Conservation (phyloP, 768 basidiomycete genomes). For the Agaricus sinodeliciosus region DNA sequence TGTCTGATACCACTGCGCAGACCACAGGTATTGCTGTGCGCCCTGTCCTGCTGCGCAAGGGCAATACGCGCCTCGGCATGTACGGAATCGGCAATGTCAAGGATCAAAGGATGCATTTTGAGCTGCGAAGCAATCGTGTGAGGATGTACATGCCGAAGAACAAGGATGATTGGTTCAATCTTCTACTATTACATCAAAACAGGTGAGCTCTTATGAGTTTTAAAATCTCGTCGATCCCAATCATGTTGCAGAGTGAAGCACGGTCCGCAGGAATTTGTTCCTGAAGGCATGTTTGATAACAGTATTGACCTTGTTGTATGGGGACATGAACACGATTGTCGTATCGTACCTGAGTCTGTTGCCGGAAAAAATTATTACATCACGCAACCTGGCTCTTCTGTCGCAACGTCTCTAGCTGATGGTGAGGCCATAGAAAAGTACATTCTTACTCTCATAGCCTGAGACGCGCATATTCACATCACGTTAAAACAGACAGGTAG, state of each 20-base stretch:
- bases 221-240: not conserved
- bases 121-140: slow-evolving; percentile 88
- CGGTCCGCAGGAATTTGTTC: slow-evolving; percentile 90
- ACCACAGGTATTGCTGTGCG: slow-evolving; percentile 77
- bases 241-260: slow-evolving; percentile 68
- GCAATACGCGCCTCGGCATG: slow-evolving; percentile 78
- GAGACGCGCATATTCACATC: not conserved
- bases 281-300: slow-evolving; percentile 97
- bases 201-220: slow-evolving; percentile 43
- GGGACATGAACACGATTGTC: slow-evolving; percentile 99
- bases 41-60: slow-evolving; percentile 89
- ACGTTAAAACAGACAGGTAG: slow-evolving; percentile 66
- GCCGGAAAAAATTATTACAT: slow-evolving; percentile 90
- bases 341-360: slow-evolving; percentile 85
- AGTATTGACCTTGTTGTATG: slow-evolving; percentile 90
- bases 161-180: slow-evolving; percentile 92
- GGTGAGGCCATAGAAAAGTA: slow-evolving; percentile 93
- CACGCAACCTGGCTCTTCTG: slow-evolving; percentile 89
- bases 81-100: slow-evolving; percentile 97
- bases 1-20: slow-evolving; percentile 59
- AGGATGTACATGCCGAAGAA: slow-evolving; percentile 94
- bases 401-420: slow-evolving; percentile 91
- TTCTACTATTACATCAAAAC: slow-evolving; percentile 92
- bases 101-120: slow-evolving; percentile 94
- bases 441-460: slow-evolving; percentile 11